These are phyloP conservation scores for Lignosus rhinocerotis DNA, from an alignment of 1,284 basidiomycete species.

Conservation along the genomic window DNA sequence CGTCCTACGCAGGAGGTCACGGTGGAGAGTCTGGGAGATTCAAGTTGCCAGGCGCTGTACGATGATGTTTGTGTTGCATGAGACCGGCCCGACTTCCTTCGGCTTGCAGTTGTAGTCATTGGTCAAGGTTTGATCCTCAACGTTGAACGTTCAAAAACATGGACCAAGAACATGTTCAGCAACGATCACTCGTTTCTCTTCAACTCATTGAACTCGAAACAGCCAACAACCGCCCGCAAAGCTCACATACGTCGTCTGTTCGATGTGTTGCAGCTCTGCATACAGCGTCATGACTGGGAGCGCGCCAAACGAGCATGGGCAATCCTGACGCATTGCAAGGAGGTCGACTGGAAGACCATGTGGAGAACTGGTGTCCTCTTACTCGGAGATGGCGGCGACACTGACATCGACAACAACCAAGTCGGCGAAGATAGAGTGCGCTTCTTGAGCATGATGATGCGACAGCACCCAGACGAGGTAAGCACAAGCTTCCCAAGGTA, in stretches of 20 bases:
- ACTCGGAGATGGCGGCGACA: constrained; percentile 35
- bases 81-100: background rate
- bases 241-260: constrained; percentile 72
- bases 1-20: background rate
- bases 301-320: constrained; percentile 78
- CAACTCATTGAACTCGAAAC: constrained; percentile 46
- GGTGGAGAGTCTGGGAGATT: constrained; percentile 15
- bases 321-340: constrained; percentile 81
- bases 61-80: background rate
- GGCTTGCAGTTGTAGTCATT: too few species aligned
- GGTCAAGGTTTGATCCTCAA: too few species aligned
- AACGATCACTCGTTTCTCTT: constrained; percentile 54
- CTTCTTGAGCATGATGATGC: constrained; percentile 68
- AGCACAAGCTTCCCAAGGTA: constrained; percentile 24
- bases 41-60: background rate
- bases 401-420: constrained; percentile 13
- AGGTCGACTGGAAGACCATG: constrained; percentile 74
- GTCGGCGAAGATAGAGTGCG: constrained; percentile 46
- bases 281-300: constrained; percentile 66
- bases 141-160: too few species aligned
- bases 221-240: constrained; percentile 54
- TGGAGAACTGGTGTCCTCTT: constrained; percentile 75
- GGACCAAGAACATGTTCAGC: constrained; percentile 29
- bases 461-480: constrained; percentile 66
- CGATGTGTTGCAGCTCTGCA: constrained; percentile 72